phyloP scores from a whole-genome alignment of 2,329 filamentous ascomycete species.

The Paecilomyces variotii region DNA sequence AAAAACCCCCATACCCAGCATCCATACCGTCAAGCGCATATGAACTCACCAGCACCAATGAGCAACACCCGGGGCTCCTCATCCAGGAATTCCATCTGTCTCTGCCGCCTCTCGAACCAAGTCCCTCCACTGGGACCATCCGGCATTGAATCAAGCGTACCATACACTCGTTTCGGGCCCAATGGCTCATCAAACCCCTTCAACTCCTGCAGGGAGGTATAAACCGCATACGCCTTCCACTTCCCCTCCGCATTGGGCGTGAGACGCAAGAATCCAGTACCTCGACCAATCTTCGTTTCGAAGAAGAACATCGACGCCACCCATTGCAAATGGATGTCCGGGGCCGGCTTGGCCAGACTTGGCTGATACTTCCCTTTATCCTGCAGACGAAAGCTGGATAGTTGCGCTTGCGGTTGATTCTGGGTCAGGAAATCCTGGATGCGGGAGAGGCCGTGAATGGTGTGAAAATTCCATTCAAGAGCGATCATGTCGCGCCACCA shows the following conservation, averaged over 20 bases:
- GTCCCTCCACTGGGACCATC: conserved; percentile 24
- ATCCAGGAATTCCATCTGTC: conserved; percentile 24
- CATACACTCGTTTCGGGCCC: conserved; percentile 22
- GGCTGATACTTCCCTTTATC: conserved; percentile 25
- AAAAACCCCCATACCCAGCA: not conserved
- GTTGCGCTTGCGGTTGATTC: conserved; percentile 16
- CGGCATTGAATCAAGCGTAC: conserved; percentile 27
- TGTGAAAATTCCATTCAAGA: conserved; percentile 33
- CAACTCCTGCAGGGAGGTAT: conserved; percentile 31
- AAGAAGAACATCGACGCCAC: conserved; percentile 34
- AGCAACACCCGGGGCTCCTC: conserved; percentile 34
- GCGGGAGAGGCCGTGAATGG: conserved; percentile 20
- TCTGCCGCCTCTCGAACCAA: conserved; percentile 28
- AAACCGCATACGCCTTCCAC: conserved; percentile 34
- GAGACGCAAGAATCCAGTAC: conserved; percentile 29
- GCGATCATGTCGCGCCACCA: conserved; percentile 36
- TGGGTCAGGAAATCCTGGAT: conserved; percentile 24
- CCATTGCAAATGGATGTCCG: conserved; percentile 21
- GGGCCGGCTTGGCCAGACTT: conserved; percentile 17
- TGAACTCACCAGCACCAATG: conserved; percentile 29
- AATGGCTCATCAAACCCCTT: conserved; percentile 26
- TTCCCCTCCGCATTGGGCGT: conserved; percentile 13
- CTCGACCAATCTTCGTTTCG: conserved; percentile 27
- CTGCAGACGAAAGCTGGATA: conserved; percentile 24
- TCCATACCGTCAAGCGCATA: not conserved